Evolutionary conservation across 345 rosid genomes (phyloP), one percentile per base, ranked within the genome.

Genomic region (Capsella bursapastoris): DNA sequence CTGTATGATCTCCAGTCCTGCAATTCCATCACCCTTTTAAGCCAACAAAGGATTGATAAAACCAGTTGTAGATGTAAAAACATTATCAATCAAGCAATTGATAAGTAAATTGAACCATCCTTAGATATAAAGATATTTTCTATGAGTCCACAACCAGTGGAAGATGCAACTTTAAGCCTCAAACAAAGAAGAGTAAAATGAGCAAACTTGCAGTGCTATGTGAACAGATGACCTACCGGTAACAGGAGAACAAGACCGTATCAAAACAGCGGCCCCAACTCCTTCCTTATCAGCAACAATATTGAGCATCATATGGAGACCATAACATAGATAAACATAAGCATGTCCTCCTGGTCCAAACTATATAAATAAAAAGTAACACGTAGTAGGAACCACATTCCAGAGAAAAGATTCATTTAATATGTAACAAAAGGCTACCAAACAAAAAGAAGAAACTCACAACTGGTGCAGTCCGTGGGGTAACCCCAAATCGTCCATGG

Each of bases 311-410:
- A 86, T 82, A 70, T 95, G 97, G 18, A 90, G 86, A 69, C 99
- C 99, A 71, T 87, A 95, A 84, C 99, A 95, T 38, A 86, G 96
- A 74, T 95, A 95, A 58, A 92, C 97, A 83, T 95, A 92, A 0
- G 97, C 93, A 82, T 86, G 97, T 25, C 97, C 99, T 68, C 96
- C 98, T 1, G 88, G 84, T 72, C 97, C 95, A 84, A 94, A 94
- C 98, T 94, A 22, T 22, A 22, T 22, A 22, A 68, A n/a, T 66
- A 49, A 49, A 51, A n/a, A 15, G 49, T 9, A 43, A 13, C 4
- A 38, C 1, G 5, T 5, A 2, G 25, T 16, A 12, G 16, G 34
- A 37, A 52, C 71, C 12, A 37, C 49, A 68, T 15, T 64, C 52
- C 6, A 68, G 28, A 51, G 6, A 53, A 50, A 43, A 22, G n/a